These are phyloP conservation scores for Vitis riparia DNA, from an alignment of 164 flowering plant species.

Conservation along the genomic window DNA sequence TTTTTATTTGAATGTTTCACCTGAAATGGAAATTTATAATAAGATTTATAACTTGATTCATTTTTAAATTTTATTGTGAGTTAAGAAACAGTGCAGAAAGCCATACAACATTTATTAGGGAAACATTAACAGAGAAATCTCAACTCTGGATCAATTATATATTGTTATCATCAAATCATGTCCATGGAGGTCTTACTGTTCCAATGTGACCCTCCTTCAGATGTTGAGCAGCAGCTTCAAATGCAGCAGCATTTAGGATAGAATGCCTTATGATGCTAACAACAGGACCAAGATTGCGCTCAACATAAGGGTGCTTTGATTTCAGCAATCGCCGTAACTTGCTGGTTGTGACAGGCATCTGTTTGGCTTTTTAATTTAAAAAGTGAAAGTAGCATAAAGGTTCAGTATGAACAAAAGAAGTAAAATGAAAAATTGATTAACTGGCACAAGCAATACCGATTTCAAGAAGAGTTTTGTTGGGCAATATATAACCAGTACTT, in stretches of 20 bases:
- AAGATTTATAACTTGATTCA: too few relatives aligned
- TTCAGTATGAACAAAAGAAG: neutral
- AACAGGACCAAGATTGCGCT: slow-evolving; percentile 69
- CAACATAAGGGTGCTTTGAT: slow-evolving; percentile 78
- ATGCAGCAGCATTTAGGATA: slow-evolving; percentile 67
- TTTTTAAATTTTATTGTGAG: too few relatives aligned
- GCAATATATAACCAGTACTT: slow-evolving; percentile 94
- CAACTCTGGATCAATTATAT: neutral
- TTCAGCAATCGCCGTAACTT: slow-evolving; percentile 60
- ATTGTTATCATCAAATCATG: neutral
- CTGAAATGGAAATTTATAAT: too few relatives aligned
- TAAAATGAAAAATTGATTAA: neutral
- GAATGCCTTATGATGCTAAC: slow-evolving; percentile 68
- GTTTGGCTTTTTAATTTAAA: slow-evolving; percentile 60
- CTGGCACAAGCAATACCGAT: slow-evolving; percentile 52
- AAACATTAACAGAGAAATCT: neutral
- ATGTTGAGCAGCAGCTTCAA: slow-evolving; percentile 59
- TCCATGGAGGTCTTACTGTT: slow-evolving; percentile 37
- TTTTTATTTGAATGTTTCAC: too few relatives aligned
- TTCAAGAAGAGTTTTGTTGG: slow-evolving; percentile 85
- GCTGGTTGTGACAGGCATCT: slow-evolving; percentile 67
- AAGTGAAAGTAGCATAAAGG: neutral
- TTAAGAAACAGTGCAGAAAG: neutral
- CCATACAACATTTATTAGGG: neutral
- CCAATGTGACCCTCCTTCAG: slow-evolving; percentile 46